These are phyloP conservation scores for Coniferiporia sulphurascens DNA, from an alignment of 1,284 basidiomycete genomes.

Conservation along the genomic window DNA sequence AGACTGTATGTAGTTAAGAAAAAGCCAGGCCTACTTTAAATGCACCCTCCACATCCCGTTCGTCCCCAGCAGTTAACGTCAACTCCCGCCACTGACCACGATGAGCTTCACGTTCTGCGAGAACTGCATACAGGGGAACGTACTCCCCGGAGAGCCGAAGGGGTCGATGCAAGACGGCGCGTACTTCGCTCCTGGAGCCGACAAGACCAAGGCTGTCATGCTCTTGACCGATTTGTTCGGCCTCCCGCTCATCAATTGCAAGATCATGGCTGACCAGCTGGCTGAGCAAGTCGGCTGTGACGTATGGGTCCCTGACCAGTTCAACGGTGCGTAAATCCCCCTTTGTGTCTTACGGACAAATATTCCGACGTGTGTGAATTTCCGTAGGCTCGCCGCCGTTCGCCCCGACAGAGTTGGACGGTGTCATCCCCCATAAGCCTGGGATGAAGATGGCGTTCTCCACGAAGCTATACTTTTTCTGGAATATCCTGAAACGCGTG, in stretches of 20 bases:
- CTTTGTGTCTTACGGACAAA: no score
- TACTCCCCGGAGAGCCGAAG: constrained; percentile 19
- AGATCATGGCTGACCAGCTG: constrained; percentile 58
- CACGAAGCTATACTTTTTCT: constrained; percentile 31
- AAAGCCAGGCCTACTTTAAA: no score
- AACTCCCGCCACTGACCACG: neutral
- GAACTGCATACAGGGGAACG: constrained; percentile 18
- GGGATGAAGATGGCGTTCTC: constrained; percentile 34
- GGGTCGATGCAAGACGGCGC: constrained; percentile 18
- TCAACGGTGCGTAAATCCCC: constrained; percentile 33
- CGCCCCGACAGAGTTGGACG: constrained; percentile 31
- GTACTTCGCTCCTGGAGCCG: constrained; percentile 18
- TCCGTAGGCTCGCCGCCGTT: constrained; percentile 38
- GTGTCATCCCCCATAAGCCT: constrained; percentile 35
- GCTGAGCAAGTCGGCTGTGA: constrained; percentile 49
- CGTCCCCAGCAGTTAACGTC: no score
- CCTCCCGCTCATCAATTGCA: constrained; percentile 49
- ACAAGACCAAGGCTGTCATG: constrained; percentile 39
- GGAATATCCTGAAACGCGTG: constrained; percentile 29
- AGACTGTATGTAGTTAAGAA: no score
- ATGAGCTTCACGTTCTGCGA: constrained; percentile 18
- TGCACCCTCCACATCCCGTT: no score
- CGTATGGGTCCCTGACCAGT: constrained; percentile 59
- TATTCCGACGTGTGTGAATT: no score
- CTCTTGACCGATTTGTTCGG: constrained; percentile 60